phyloP scores from a whole-genome alignment of 202 grass and related monocot genomes.

The Schoenoplectus tabernaemontani region DNA sequence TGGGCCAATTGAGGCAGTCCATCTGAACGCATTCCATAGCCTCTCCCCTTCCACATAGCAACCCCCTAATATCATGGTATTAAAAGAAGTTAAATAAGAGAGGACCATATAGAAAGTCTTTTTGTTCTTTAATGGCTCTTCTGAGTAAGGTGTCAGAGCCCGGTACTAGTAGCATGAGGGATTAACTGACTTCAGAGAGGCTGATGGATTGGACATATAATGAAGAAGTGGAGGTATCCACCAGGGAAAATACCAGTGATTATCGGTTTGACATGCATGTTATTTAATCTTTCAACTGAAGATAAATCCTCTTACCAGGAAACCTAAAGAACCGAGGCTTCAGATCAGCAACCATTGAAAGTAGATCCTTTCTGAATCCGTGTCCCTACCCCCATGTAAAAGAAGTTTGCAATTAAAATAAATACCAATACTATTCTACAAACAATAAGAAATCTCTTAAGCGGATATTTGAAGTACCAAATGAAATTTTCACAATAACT shows the following conservation, averaged over 20 bases:
- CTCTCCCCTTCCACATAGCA: conserved; percentile 83
- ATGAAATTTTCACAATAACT: background rate
- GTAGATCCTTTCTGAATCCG: conserved; percentile 72
- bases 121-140: background rate
- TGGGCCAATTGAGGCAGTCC: conserved; percentile 70
- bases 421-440: background rate
- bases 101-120: background rate
- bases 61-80: conserved; percentile 48
- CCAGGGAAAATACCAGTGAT: background rate
- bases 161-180: background rate
- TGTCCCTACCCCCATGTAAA: conserved; percentile 42
- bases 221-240: background rate
- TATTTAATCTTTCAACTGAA: background rate
- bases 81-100: background rate
- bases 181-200: background rate
- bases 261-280: background rate
- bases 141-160: background rate
- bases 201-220: background rate
- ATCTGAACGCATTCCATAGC: conserved; percentile 94
- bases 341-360: conserved; percentile 63
- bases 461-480: background rate
- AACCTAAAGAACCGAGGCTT: conserved; percentile 66
- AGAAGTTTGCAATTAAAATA: background rate
- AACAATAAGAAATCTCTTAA: background rate
- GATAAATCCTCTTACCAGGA: conserved; percentile 46